Evolutionary conservation across 2,329 filamentous ascomycete species (phyloP).

Genomic region (Dryadomyces sulphureus): DNA sequence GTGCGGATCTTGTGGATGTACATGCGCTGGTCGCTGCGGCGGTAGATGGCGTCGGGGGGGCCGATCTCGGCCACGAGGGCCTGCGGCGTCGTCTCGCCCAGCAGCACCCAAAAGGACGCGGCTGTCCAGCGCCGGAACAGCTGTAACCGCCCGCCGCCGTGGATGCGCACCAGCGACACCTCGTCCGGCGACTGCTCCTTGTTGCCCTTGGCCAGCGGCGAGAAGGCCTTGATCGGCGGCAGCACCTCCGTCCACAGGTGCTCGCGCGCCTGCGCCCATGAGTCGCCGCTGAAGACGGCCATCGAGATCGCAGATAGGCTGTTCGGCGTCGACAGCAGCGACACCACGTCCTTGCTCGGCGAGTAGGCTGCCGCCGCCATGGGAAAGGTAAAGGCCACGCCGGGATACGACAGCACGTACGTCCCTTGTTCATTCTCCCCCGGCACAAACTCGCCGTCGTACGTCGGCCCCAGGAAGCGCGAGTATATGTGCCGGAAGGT

Average conservation of each 20-base stretch:
- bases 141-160: constrained; percentile 67
- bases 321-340: constrained; percentile 64
- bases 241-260: constrained; percentile 63
- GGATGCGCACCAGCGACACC: constrained; percentile 63
- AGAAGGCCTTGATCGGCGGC: constrained; percentile 57
- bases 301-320: constrained; percentile 69
- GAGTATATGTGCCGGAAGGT: constrained; percentile 86
- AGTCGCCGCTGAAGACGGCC: constrained; percentile 80
- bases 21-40: constrained; percentile 78
- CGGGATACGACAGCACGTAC: constrained; percentile 92
- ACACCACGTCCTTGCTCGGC: constrained; percentile 65
- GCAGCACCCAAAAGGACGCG: constrained; percentile 45
- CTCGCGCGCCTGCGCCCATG: constrained; percentile 72
- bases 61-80: constrained; percentile 83
- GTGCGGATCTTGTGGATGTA: constrained; percentile 61
- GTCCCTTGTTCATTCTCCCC: constrained; percentile 32
- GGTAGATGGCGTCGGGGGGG: constrained; percentile 85
- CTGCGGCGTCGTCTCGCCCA: constrained; percentile 83
- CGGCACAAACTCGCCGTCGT: constrained; percentile 79
- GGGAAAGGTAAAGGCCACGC: constrained; percentile 84
- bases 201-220: constrained; percentile 49
- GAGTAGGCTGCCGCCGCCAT: constrained; percentile 62
- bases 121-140: constrained; percentile 54
- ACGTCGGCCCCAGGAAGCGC: constrained; percentile 82
- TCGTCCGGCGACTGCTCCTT: constrained; percentile 79